These are phyloP conservation scores for Lolium multiflorum DNA, from an alignment of 176 grass and related monocot species.

Conservation along the genomic window DNA sequence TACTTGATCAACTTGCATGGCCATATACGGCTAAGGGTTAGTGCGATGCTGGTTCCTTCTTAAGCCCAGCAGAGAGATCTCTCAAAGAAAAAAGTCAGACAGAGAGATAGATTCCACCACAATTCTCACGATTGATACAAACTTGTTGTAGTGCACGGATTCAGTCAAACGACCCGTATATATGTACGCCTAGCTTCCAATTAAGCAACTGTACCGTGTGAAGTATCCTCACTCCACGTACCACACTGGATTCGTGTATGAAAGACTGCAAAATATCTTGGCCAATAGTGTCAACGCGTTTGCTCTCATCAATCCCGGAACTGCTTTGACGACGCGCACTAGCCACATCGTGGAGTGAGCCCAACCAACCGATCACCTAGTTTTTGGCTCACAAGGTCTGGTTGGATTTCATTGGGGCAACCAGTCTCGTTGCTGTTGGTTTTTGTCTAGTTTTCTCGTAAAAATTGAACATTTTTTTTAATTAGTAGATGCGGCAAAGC, in stretches of 20 bases:
- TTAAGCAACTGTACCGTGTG: neutral
- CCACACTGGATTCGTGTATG: conserved; percentile 18
- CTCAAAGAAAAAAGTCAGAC: neutral
- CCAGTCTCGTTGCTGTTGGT: too few relatives aligned
- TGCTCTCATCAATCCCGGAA: neutral
- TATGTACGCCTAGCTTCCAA: neutral
- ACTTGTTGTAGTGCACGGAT: neutral
- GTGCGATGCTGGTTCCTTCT: neutral
- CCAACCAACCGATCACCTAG: too few relatives aligned
- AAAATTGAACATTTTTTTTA: too few relatives aligned
- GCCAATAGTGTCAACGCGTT: neutral
- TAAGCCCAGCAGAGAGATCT: neutral
- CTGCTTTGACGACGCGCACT: too few relatives aligned
- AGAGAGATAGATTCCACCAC: neutral
- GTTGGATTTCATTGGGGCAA: too few relatives aligned
- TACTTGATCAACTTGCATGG: neutral
- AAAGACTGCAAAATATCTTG: conserved; percentile 36
- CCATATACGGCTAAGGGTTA: too few relatives aligned
- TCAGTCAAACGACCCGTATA: neutral
- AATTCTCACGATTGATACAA: neutral
- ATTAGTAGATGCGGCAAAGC: too few relatives aligned
- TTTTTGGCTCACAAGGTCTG: too few relatives aligned
- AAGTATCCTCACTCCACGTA: conserved; percentile 19
- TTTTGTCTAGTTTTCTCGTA: too few relatives aligned
- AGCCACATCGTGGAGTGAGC: too few relatives aligned